Evolutionary conservation across 345 rosid species (phyloP).

Genomic region (Iberis pinnata): DNA sequence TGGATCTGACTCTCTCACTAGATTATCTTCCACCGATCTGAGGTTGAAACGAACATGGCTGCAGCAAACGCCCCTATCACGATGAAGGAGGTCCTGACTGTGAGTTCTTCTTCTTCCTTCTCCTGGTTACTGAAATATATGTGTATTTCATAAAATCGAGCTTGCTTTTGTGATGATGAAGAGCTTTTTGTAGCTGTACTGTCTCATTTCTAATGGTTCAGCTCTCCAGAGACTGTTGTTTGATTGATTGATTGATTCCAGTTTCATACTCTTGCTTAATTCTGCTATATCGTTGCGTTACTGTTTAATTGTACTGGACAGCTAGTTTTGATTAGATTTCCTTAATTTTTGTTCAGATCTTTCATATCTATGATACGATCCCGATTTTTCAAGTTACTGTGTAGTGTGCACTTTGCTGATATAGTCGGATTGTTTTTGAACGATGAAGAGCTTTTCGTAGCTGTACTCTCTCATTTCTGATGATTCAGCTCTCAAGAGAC

Average conservation of each 20-base stretch:
- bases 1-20: slow-evolving; percentile 35
- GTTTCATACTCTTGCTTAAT: neutral
- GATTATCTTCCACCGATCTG: slow-evolving; percentile 35
- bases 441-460: slow-evolving; percentile 3
- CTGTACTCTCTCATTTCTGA: slow-evolving; percentile 10
- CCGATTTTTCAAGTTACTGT: slow-evolving; percentile 1
- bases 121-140: neutral
- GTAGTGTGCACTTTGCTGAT: slow-evolving; percentile 6
- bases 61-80: slow-evolving; percentile 87
- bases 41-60: slow-evolving; percentile 62
- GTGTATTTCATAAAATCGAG: slow-evolving; percentile 15
- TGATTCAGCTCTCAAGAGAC: slow-evolving; percentile 1
- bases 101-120: slow-evolving; percentile 31
- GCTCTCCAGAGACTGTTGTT: neutral
- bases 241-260: slow-evolving; percentile 5
- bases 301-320: neutral
- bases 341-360: slow-evolving; percentile 28
- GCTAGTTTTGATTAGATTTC: slow-evolving; percentile 17
- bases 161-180: slow-evolving; percentile 2
- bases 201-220: slow-evolving; percentile 9
- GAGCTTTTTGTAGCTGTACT: slow-evolving; percentile 4
- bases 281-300: slow-evolving; percentile 16
- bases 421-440: slow-evolving; percentile 3
- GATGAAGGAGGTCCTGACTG: slow-evolving; percentile 87
- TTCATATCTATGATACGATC: neutral